A percentile compares a stretch with the other conserved stretches of the same genome.
These are phyloP conservation scores for Rhynchospora tenuis DNA, from an alignment of 176 grass and related monocot genomes.

Conservation along the genomic window DNA sequence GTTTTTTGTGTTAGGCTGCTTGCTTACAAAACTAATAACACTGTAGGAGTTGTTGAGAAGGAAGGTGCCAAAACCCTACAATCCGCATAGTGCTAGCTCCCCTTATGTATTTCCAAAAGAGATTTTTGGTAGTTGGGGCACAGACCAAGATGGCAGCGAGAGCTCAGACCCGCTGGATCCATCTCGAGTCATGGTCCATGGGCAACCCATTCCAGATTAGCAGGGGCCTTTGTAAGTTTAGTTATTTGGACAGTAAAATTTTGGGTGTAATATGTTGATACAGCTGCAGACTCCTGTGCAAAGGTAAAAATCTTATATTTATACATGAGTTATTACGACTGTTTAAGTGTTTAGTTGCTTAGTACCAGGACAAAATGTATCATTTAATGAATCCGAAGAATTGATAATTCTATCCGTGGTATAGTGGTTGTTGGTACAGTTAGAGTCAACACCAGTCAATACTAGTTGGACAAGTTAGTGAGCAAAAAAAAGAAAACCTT, in stretches of 20 bases:
- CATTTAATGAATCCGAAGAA: neutral
- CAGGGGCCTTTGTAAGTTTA: neutral
- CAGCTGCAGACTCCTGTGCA: neutral
- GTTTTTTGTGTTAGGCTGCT: slow-evolving; percentile 5
- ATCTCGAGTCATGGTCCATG: slow-evolving; percentile 13
- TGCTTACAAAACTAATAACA: slow-evolving; percentile 12
- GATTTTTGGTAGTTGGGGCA: slow-evolving; percentile 20
- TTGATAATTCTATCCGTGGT: neutral
- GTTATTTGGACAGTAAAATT: neutral
- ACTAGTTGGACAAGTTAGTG: neutral
- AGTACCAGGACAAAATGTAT: neutral
- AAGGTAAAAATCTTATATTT: slow-evolving; percentile 11
- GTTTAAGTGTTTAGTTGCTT: neutral
- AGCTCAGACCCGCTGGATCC: slow-evolving; percentile 14
- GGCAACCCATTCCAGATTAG: slow-evolving; percentile 28
- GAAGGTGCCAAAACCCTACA: slow-evolving; percentile 90
- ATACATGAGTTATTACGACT: neutral
- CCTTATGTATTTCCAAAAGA: slow-evolving; percentile 40
- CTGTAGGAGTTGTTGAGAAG: slow-evolving; percentile 68
- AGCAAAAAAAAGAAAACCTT: neutral
- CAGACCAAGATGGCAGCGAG: slow-evolving; percentile 20
- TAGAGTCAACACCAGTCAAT: neutral
- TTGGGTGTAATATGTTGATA: neutral
- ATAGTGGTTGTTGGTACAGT: neutral
- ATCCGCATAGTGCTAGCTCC: slow-evolving; percentile 40